Conservation (phyloP, 768 basidiomycete species). For the Podaxis mareebaensis region DNA sequence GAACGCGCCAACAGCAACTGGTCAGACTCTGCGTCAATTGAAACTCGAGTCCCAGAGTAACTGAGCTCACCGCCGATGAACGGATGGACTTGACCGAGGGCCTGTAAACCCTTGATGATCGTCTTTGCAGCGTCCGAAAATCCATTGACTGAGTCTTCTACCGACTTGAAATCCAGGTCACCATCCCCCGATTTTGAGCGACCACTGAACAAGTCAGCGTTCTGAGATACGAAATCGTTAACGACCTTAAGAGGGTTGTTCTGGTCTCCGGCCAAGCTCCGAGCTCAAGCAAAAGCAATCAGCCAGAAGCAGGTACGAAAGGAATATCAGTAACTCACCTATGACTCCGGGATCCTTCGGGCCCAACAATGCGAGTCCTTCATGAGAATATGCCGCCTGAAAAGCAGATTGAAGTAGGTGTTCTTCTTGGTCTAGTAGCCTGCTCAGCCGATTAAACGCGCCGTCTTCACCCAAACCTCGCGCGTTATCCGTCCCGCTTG, state of each 20-base stretch:
- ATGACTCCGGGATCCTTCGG: conserved; percentile 11
- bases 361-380: not conserved
- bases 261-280: conserved; percentile 7
- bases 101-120: conserved; percentile 31
- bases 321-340: not conserved
- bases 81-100: conserved; percentile 34
- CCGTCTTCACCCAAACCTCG: not conserved
- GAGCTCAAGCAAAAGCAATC: not conserved
- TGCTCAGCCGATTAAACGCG: not conserved
- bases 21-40: not conserved
- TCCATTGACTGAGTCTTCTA: conserved; percentile 32
- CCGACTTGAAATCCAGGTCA: conserved; percentile 16
- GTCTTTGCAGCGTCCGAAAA: conserved; percentile 31
- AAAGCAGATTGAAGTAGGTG: conserved; percentile 9
- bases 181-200: conserved; percentile 6
- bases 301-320: not conserved
- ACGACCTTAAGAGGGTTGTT: conserved; percentile 14
- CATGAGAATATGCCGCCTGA: conserved; percentile 12
- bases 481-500: not conserved
- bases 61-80: conserved; percentile 33
- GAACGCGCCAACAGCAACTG: conserved; percentile 50
- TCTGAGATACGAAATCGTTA: conserved; percentile 18
- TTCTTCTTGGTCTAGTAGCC: conserved; percentile 5
- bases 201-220: conserved; percentile 12
- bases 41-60: not conserved